Evolutionary conservation across 2,329 filamentous ascomycete genomes (phyloP).

Genomic region (Claviceps maximensis): DNA sequence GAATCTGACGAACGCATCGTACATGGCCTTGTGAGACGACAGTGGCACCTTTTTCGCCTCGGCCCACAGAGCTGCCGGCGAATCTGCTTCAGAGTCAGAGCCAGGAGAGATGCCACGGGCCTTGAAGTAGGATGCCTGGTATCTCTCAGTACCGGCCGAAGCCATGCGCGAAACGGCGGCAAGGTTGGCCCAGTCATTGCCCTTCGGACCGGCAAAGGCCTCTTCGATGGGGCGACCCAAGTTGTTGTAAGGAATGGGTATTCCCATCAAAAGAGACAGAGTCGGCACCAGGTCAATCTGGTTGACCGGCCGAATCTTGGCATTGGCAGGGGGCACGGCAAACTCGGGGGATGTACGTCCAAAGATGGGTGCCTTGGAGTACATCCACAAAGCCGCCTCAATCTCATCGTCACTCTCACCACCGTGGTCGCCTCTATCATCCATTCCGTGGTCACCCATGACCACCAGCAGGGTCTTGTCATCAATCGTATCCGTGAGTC

Average conservation of each 20-base stretch:
- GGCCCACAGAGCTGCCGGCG: constrained; percentile 29
- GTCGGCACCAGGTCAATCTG: constrained; percentile 97
- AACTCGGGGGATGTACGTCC: constrained; percentile 56
- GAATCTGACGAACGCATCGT: constrained; percentile 54
- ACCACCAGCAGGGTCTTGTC: constrained; percentile 81
- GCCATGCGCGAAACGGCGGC: constrained; percentile 64
- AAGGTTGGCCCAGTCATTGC: constrained; percentile 62
- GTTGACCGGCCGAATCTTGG: constrained; percentile 60
- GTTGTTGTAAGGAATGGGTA: constrained; percentile 94
- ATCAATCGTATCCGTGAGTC: constrained; percentile 60
- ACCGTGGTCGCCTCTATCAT: constrained; percentile 92
- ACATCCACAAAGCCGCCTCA: constrained; percentile 95
- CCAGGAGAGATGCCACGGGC: constrained; percentile 56
- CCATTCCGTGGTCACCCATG: constrained; percentile 99
- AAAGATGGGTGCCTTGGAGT: constrained; percentile 76
- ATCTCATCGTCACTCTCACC: constrained; percentile 95
- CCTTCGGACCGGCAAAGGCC: constrained; percentile 63
- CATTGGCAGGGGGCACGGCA: constrained; percentile 47
- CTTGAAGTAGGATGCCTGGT: constrained; percentile 70
- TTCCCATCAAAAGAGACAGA: constrained; percentile 69
- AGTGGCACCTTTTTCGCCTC: constrained; percentile 26
- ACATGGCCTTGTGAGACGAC: constrained; percentile 26
- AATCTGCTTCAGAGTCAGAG: constrained; percentile 32
- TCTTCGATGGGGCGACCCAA: constrained; percentile 88
- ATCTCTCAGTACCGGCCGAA: constrained; percentile 76